Conservation (phyloP, 495 filamentous ascomycete species). For the Penicillium alfredii region DNA sequence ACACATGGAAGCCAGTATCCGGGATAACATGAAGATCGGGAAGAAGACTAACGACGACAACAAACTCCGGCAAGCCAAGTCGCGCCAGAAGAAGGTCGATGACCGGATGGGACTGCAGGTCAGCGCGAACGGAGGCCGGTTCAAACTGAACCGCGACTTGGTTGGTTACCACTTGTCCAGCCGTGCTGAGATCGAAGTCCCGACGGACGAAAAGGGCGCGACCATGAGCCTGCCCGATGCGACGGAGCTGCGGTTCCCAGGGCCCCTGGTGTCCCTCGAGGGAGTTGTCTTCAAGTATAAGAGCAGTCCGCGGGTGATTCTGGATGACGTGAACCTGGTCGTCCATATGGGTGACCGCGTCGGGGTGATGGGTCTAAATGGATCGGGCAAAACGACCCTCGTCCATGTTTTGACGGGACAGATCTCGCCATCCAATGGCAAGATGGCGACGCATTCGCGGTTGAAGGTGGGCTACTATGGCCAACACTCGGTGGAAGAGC, state of each 20-base stretch:
- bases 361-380: conserved; percentile 68
- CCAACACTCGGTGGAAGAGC: conserved; percentile 67
- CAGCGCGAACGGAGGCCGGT: conserved; percentile 59
- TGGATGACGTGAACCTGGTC: conserved; percentile 57
- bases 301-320: conserved; percentile 26
- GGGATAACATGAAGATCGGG: conserved; percentile 60
- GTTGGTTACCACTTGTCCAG: conserved; percentile 50
- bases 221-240: conserved; percentile 53
- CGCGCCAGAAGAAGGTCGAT: conserved; percentile 73
- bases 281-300: conserved; percentile 56
- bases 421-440: conserved; percentile 43
- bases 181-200: conserved; percentile 64
- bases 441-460: conserved; percentile 56
- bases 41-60: conserved; percentile 72
- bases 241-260: conserved; percentile 66
- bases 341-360: conserved; percentile 65
- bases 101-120: conserved; percentile 71
- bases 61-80: conserved; percentile 71
- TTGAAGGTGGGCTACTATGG: conserved; percentile 66
- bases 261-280: conserved; percentile 63
- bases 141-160: conserved; percentile 73
- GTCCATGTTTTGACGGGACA: conserved; percentile 49
- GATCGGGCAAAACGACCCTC: conserved; percentile 68
- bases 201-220: conserved; percentile 55
- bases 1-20: conserved; percentile 70